Base-by-base conservation (phyloP, 108 stramenopile species). In the Cyclotella cryptica region DNA sequence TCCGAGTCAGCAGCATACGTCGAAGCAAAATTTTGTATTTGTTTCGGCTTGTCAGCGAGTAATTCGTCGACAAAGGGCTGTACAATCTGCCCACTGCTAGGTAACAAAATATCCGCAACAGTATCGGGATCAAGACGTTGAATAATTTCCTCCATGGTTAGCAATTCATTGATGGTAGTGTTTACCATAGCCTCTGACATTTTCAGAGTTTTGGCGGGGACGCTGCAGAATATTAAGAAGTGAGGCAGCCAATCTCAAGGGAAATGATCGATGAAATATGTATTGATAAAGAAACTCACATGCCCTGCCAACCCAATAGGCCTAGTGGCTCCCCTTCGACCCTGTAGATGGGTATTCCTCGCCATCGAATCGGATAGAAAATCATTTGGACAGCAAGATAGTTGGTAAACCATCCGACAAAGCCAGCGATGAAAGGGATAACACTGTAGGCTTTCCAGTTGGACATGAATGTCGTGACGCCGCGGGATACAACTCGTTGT, bases 371-470 rank as follows among this genome's bases (percentile, higher is more conserved):
- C 13, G 87, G 87, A 53, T 70, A 87, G 57, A 87, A 87, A 17
- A 87, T 86, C 88, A 86, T 85, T 75, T 85, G 79, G 3, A 85
- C 87, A 24, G 85, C 85, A 9, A 86, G 75, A 28, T 69, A 89
- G 83, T 90, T 90, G 15, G 90, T 90, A 57, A 90, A 78, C 88
- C 84, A 84, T 24, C 84, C 84, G 9, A 84, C 84, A 49, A 84
- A 84, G 13, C 80, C 84, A 18, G 84, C 84, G 17, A 84, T 62
- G 15, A 84, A 67, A 10, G 84, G 84, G 59, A 84, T 84, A 0
- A 81, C 22, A 40, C 64, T 72, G 54, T 81, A 84, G 17, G 75
- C 65, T 61, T 84, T 84, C 84, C 84, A 84, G 53, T 81, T 84
- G 51, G 79, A 77, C 54, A 71, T 59, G 47, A 81, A 84, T 7